Conservation (phyloP, 176 grass and related monocot genomes). For the Carex kokanica region DNA sequence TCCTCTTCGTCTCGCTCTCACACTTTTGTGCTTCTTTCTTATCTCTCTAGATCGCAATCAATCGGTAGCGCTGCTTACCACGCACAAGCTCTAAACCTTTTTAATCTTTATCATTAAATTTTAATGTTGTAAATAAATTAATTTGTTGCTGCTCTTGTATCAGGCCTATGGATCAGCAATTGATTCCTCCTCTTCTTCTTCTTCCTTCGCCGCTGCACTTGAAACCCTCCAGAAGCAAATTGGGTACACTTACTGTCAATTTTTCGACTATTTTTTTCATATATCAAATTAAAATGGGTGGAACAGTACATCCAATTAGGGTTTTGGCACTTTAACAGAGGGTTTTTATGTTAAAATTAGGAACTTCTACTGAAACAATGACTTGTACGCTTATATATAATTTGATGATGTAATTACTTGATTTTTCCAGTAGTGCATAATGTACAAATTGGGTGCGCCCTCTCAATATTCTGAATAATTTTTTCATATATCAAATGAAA, state of each 20-base stretch:
- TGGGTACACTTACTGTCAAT: slow-evolving; percentile 7
- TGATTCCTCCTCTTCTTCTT: slow-evolving; percentile 20
- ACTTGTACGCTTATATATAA: neutral
- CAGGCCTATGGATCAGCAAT: neutral
- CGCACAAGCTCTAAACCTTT: neutral
- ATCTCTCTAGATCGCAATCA: neutral
- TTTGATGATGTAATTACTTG: neutral
- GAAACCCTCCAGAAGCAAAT: slow-evolving; percentile 47
- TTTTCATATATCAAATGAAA: neutral
- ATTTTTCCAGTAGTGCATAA: no score
- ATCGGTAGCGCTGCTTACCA: neutral
- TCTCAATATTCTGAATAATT: neutral
- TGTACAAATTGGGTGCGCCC: no score
- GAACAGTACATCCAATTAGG: neutral
- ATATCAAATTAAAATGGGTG: neutral
- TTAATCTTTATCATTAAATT: neutral
- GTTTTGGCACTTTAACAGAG: neutral
- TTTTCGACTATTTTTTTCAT: neutral
- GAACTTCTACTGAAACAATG: neutral
- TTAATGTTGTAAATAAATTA: neutral
- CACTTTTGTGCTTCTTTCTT: neutral
- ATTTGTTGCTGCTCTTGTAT: neutral
- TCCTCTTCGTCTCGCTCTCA: neutral
- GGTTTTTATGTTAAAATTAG: neutral
- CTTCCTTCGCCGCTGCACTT: slow-evolving; percentile 48